Conservation (phyloP, 1,139 yeast species). For the Taphrina wiesneri region DNA sequence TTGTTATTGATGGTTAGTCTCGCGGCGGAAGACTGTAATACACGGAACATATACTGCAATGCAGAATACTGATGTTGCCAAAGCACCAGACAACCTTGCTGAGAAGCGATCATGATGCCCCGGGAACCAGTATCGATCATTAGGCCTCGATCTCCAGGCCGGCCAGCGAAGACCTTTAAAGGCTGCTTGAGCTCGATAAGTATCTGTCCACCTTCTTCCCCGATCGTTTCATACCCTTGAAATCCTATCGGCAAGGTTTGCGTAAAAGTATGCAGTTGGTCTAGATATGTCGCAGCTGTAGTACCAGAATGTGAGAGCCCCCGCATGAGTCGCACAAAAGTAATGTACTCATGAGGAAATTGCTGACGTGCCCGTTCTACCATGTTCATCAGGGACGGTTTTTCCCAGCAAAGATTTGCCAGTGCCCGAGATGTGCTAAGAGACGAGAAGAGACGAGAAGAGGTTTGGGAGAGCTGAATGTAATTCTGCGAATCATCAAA, state of each 20-base stretch:
- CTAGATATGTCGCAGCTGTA: conserved; percentile 8
- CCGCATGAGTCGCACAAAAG: conserved; percentile 4
- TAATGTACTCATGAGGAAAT: conserved; percentile 23
- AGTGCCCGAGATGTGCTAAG: conserved; percentile 16
- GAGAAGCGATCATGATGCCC: conserved; percentile 11
- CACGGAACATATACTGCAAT: conserved; percentile 12
- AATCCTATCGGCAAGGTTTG: conserved; percentile 33
- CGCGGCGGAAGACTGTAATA: conserved; percentile 13
- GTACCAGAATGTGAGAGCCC: conserved; percentile 13
- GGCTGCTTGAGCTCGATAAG: conserved; percentile 19
- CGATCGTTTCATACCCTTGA: conserved; percentile 7
- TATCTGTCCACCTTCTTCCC: conserved; percentile 19
- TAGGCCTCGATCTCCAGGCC: neutral
- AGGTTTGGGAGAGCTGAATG: conserved; percentile 2
- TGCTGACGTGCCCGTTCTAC: conserved; percentile 29
- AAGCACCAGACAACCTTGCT: neutral
- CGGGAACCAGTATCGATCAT: conserved; percentile 5
- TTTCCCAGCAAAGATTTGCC: conserved; percentile 18
- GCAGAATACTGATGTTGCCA: conserved; percentile 22
- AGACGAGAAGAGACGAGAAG: neutral
- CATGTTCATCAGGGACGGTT: neutral
- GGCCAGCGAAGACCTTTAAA: conserved; percentile 8
- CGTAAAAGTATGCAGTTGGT: conserved; percentile 27
- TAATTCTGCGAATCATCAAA: conserved; percentile 12
- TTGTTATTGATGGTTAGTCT: conserved; percentile 6